Percentiles rank a stretch among this genome's conserved stretches.
Evolutionary conservation across 192 early-diverging fungal genomes (phyloP).

Genomic region (Kappamyces sp.): DNA sequence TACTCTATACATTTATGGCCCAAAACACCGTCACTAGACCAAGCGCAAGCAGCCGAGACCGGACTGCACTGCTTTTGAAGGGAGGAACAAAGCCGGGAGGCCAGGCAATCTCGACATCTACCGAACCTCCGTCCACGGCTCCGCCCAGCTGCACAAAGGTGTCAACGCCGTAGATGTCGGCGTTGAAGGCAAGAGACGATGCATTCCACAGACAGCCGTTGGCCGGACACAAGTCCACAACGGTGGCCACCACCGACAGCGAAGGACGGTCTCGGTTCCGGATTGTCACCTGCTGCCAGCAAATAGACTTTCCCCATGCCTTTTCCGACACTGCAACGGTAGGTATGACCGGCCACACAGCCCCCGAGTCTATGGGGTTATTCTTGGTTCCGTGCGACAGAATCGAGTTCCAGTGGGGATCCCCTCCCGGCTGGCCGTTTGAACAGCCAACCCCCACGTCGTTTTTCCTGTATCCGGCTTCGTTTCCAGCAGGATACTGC

Average conservation of each 20-base stretch:
- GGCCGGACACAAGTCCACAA: slow-evolving; percentile 37
- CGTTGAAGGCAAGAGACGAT: slow-evolving; percentile 21
- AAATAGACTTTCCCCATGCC: slow-evolving; percentile 15
- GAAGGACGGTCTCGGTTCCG: slow-evolving; percentile 11
- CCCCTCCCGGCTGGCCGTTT: slow-evolving; percentile 26
- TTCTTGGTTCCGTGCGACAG: slow-evolving; percentile 19
- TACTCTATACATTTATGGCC: too few species aligned
- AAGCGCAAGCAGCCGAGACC: too few species aligned
- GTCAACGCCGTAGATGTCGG: slow-evolving; percentile 34
- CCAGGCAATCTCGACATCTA: slow-evolving; percentile 28
- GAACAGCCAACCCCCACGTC: slow-evolving; percentile 39
- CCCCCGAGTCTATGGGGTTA: slow-evolving; percentile 15
- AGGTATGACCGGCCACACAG: slow-evolving; percentile 25
- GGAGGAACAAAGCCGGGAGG: slow-evolving; percentile 16
- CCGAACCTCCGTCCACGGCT: slow-evolving; percentile 11
- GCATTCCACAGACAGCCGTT: slow-evolving; percentile 25
- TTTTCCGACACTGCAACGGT: slow-evolving; percentile 35
- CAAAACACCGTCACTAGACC: too few species aligned
- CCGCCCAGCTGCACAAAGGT: slow-evolving; percentile 28
- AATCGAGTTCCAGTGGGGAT: slow-evolving; percentile 34
- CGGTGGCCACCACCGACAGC: slow-evolving; percentile 15
- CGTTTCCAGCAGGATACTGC: slow-evolving; percentile 15
- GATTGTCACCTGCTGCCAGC: slow-evolving; percentile 24
- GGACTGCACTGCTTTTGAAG: too few species aligned
- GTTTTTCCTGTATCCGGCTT: slow-evolving; percentile 25